phyloP scores from a whole-genome alignment of 1,284 basidiomycete genomes.

The Salmacisia buchloeana region DNA sequence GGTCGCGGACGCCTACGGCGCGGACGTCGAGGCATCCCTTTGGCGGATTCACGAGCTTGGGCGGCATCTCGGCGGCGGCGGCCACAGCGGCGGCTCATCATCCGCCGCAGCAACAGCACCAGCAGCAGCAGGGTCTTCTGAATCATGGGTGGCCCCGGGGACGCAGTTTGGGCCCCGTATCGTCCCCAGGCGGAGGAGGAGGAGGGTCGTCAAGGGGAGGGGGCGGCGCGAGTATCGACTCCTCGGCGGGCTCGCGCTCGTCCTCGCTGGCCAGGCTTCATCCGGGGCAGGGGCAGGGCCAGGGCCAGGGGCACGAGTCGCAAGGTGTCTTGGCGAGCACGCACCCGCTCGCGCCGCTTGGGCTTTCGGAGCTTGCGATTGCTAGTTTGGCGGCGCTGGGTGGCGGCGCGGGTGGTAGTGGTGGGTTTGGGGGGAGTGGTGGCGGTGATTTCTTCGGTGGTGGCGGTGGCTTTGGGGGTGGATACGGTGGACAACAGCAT shows the following conservation, averaged over 20 bases:
- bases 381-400: conserved; percentile 29
- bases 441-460: not conserved
- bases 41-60: conserved; percentile 12
- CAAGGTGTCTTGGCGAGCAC: not conserved
- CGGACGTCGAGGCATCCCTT: conserved; percentile 12
- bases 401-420: conserved; percentile 4
- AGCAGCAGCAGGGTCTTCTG: conserved; percentile 25
- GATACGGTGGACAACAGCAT: too few relatives aligned
- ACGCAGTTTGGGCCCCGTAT: too few relatives aligned
- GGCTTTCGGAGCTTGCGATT: conserved; percentile 19
- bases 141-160: too few relatives aligned
- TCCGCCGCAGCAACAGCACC: conserved; percentile 47
- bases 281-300: too few relatives aligned
- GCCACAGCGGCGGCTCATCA: conserved; percentile 16
- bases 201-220: too few relatives aligned
- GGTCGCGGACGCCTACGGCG: conserved; percentile 24
- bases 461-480: not conserved
- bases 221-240: too few relatives aligned
- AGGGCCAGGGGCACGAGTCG: too few relatives aligned
- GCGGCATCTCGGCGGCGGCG: conserved; percentile 12
- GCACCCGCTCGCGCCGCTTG: not conserved
- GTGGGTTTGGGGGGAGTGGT: not conserved
- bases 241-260: too few relatives aligned
- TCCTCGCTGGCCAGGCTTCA: too few relatives aligned
- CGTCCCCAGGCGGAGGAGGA: too few relatives aligned